Base-by-base conservation (phyloP, 495 filamentous ascomycete genomes). In the Immersiella caudata region DNA sequence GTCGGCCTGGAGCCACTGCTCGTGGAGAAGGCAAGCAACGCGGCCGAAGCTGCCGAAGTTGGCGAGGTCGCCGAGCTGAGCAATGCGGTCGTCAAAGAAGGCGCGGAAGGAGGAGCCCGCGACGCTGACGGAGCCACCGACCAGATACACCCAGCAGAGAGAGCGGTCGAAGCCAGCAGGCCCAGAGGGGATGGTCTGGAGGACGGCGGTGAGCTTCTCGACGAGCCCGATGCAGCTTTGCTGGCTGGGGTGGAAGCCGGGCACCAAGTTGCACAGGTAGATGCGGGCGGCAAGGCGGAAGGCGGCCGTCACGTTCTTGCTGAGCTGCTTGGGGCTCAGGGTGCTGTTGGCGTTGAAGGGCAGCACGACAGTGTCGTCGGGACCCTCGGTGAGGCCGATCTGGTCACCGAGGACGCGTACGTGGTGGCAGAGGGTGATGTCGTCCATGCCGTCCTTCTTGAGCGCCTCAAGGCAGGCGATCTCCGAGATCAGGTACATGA, bases 401-500 rank as follows among this genome's bases (percentile, higher is more conserved):
- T 96, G 92, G 68, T 86, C 80, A 40, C 91, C 94, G 20, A 99
- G 87, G 7, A 88, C 83, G 57, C 87, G 87, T 25, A 97, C 91
- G 76, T 97, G 93, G 11, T 87, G 81, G 83, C 94, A 97, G 51
- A 97, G 86, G 51, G 89, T 83, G 67, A 97, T 86, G 70, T 91
- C 89, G 69, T 95, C 90, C 78, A 93, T 89, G 50, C 90, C 90
- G 29, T 93, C 90, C 33, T 80, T 79, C 84, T 94, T 96, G 66
- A 97, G 83, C 2, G 91, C 90, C 71, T 99, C 95, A 46, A 99
- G 84, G 79, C 95, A 99, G 24, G 94, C 91, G 70, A 97, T 97
- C 75, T 99, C 95, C 1, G 93, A 97, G 73, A 99, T 97, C 67
- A 98, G 85, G 75, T 97, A 99, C 95, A 99, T 97, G 73, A 99